Base-by-base conservation (phyloP, 1,139 yeast species). In the Zhuliangozyma parablackwelliae region DNA sequence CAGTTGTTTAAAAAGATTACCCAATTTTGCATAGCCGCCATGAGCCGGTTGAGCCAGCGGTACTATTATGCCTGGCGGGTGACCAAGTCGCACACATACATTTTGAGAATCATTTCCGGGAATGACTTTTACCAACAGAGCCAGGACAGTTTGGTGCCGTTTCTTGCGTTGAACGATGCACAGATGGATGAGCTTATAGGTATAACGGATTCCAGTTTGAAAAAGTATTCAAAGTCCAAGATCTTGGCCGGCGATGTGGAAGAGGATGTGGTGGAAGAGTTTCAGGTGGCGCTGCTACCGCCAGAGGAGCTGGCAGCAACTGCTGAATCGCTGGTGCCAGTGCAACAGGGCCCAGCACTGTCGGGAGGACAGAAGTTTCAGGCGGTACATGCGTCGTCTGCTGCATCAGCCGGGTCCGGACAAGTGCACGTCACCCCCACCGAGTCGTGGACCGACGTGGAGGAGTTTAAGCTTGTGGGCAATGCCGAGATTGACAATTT, bases 31-130 rank as follows among this genome's bases (percentile, higher is more conserved):
- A 46, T 61, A 25, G 48, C 52, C 1, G 54, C 61, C 0, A 38
- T 65, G 41, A 52, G 63, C 3, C 51, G 55, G 28, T 50, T 61
- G 29, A 63, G 69, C 40, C 57, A 55, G 33, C 47, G 72, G 36
- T 69, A 69, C 43, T 69, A 65, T 44, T 65, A 63, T 49, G 72
- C 75, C 1, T 69, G 75, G 75, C 57, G 69, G 46, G 53, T 65
- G 2, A 53, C 64, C 9, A 69, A 65, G 41, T 63, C 67, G 2
- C 67, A 65, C 35, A 48, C 53, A 6, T 64, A 52, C 34, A 37
- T 67, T 12, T 40, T 64, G 24, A 50, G 49, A 10, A 41, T 56
- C 6, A 42, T 58, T 6, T 44, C 46, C 2, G 46, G 53, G 3
- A 53, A 58, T 31, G 57, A 50, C 0, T 50, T 60, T 20, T 65